Percentiles rank a stretch among this genome's conserved stretches.
phyloP scores from a whole-genome alignment of 2,329 filamentous ascomycete genomes.

The Metarhizium album region DNA sequence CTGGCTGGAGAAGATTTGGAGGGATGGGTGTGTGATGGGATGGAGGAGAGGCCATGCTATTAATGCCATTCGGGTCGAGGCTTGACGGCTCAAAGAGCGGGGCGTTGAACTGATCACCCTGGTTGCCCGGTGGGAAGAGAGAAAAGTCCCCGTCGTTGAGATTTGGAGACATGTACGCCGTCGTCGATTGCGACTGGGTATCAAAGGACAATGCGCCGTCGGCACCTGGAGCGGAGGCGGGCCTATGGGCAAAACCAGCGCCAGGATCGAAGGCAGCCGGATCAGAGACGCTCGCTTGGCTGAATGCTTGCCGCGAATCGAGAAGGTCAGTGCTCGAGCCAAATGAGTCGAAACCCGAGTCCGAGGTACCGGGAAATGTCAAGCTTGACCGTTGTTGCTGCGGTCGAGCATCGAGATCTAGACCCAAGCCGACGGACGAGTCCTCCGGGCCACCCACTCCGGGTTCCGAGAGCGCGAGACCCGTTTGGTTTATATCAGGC shows the following conservation, averaged over 20 bases:
- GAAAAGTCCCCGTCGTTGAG: conserved; percentile 50
- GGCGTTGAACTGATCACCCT: conserved; percentile 47
- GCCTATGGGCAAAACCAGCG: conserved; percentile 34
- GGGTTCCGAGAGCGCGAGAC: conserved; percentile 51
- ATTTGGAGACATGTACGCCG: conserved; percentile 35
- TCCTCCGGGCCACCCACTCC: conserved; percentile 37
- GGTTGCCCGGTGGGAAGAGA: conserved; percentile 48
- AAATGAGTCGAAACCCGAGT: conserved; percentile 32
- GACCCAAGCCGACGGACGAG: conserved; percentile 39
- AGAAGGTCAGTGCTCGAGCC: conserved; percentile 38
- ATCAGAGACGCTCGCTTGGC: conserved; percentile 23
- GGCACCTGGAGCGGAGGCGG: conserved; percentile 20
- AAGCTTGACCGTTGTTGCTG: conserved; percentile 26
- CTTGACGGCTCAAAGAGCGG: conserved; percentile 45
- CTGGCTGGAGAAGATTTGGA: conserved; percentile 42
- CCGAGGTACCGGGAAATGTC: conserved; percentile 16
- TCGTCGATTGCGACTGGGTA: conserved; percentile 28
- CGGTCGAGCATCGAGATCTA: conserved; percentile 42
- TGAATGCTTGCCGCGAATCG: conserved; percentile 26
- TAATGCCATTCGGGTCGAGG: conserved; percentile 36
- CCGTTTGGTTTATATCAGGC: conserved; percentile 55
- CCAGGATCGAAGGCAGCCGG: conserved; percentile 29
- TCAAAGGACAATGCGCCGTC: conserved; percentile 30
- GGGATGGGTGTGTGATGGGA: conserved; percentile 46
- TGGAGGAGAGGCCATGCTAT: conserved; percentile 44